Base-by-base conservation (phyloP, 306 rosid genomes). In the Crotalaria pallida region DNA sequence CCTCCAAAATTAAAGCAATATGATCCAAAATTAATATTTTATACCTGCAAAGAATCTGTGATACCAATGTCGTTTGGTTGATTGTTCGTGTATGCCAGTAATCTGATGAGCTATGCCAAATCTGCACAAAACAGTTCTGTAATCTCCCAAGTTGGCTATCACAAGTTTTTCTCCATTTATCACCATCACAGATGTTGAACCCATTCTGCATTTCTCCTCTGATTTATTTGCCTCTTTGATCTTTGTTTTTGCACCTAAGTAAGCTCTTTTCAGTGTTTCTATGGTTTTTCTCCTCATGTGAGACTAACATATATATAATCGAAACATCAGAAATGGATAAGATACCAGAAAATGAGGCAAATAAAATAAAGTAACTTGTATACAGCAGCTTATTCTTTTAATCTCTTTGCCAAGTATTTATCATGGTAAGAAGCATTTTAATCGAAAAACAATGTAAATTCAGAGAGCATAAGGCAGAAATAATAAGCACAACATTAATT, bases 131-230 rank as follows among this genome's bases (percentile, higher is more conserved):
- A 92, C 88, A 72, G 91, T 91, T 76, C 76, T 83, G 36, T 86
- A 92, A 44, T 83, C 82, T 31, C 98, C 98, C 78, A 86, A 86
- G 81, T 75, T 80, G 53, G 88, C 91, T 29, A 84, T 73, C 47
- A 89, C 96, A 48, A 92, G 86, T 76, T 74, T 89, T 66, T 88
- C 89, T 26, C 93, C 96, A 59, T 85, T 78, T 45, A 88, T 86
- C 5, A 92, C 84, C 74, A 89, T 80, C 11, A 67, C 98, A 5
- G 96, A 88, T 58, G 84, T 90, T 22, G 92, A 88, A 5, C 96
- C 85, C 1, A 69, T 72, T 51, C 44, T 59, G 53, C 60, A 21
- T 22, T 7, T 38, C 66, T 81, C 88, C 3, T 82, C 85, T 18
- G 65, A 50, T 68, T 73, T 73, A 3, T 58, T 18, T 27, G 27